Evolutionary conservation across 1,284 basidiomycete species (phyloP), one percentile per base, ranked within the genome.

Genomic region (Trichosporon ovoides): DNA sequence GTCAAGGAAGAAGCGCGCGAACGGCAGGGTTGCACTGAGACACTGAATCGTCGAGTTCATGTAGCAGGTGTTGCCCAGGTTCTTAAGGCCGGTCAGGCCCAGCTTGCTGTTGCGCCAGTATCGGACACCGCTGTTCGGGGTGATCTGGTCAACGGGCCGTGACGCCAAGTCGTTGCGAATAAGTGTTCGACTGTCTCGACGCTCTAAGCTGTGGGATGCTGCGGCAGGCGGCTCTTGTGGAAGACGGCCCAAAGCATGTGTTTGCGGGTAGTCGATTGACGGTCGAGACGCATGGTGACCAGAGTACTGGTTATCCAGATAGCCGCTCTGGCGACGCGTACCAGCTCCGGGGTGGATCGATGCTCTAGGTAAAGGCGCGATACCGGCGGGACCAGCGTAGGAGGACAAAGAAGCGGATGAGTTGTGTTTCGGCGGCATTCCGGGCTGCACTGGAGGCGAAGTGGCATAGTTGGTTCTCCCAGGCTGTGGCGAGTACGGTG

Each of bases 1-100:
- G 70, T 94, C 93, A 38, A 85, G 87, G 73, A 98, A 96, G 78
- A 91, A 96, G 52, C 86, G 82, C 36, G 92, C 84, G 75, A 97
- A 92, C 0, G 93, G 93, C 13, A 88, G 84, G 0, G 93, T 94
- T 0, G 91, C 92, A 69, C 86, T 91, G 69, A 98, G 79, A 76
- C 95, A 98, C 77, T 98, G 95, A 19, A 98, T 84, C 4, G 93
- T 94, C 31, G 94, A 90, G 76, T 98, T 98, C 93, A 98, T 98
- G 76, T 98, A 98, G 77, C 95, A 98, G 1, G 96, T 98, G 76
- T 98, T 98, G 34, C 95, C 96, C 60, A 98, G 75, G 75, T 98
- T 98, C 82, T 92, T 93, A 73, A 98, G 76, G 2, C 95, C 95
- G 0, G 88, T 87, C 36, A 87, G 84, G 16, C 89, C 90, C 59